These are phyloP conservation scores for Fusarium incarnatum DNA, from an alignment of 2,329 filamentous ascomycete species.

Conservation along the genomic window DNA sequence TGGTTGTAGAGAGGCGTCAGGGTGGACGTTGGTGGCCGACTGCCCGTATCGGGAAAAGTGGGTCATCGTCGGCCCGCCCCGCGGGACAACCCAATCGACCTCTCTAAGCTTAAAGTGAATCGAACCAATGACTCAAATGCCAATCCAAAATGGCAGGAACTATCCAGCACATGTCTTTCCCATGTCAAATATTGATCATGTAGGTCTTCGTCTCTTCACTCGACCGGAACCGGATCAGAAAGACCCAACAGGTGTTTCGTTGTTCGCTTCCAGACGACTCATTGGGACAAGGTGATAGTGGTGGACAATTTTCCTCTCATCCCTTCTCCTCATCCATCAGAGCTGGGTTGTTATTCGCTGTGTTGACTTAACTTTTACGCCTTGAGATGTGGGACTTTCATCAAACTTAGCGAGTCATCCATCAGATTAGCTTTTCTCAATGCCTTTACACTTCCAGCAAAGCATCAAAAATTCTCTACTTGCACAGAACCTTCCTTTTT, in stretches of 20 bases:
- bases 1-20: no score
- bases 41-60: background rate
- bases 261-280: background rate
- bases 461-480: background rate
- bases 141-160: background rate
- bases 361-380: no score
- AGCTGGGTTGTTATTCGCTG: no score
- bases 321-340: background rate
- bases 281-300: background rate
- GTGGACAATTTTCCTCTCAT: background rate
- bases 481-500: background rate
- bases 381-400: no score
- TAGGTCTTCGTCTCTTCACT: fast-evolving
- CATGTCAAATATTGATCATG: background rate
- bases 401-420: no score
- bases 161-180: fast-evolving
- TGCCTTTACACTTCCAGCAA: background rate
- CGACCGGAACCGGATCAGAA: no score
- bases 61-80: background rate
- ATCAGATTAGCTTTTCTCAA: background rate
- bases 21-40: background rate
- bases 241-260: no score
- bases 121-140: background rate
- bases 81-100: background rate
- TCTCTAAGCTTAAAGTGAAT: background rate